These are phyloP conservation scores for Termitomyces sp. DNA, from an alignment of 1,284 basidiomycete genomes.

Conservation along the genomic window DNA sequence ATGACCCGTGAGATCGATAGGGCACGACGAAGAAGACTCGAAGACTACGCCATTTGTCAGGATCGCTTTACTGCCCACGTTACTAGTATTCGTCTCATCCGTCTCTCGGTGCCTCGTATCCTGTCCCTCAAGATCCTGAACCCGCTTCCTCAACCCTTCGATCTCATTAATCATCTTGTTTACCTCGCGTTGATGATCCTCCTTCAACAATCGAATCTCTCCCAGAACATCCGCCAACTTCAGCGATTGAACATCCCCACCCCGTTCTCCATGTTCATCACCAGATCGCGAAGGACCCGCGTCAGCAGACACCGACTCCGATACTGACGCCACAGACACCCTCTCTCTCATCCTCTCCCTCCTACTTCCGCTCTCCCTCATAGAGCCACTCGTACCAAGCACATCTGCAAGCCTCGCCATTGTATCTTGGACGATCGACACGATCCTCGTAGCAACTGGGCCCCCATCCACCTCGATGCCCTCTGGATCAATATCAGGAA, in stretches of 20 bases:
- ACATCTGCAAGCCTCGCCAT: constrained; percentile 1
- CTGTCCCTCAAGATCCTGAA: constrained; percentile 3
- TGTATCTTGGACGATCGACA: constrained; percentile 3
- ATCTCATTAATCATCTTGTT: constrained; percentile 10
- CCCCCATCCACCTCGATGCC: neutral
- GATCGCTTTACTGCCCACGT: neutral
- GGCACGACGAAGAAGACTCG: neutral
- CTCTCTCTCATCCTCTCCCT: neutral
- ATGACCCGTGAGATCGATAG: neutral
- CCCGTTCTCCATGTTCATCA: neutral
- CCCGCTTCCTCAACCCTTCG: constrained; percentile 8
- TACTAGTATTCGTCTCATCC: neutral
- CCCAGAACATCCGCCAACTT: constrained; percentile 1
- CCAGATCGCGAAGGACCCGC: neutral
- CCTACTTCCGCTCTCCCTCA: neutral
- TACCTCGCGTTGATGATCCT: constrained; percentile 4
- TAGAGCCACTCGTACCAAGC: neutral
- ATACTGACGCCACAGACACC: neutral
- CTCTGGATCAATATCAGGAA: neutral
- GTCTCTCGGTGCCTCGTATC: neutral
- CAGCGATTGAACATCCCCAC: neutral
- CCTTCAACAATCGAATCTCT: constrained; percentile 7
- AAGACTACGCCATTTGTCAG: neutral
- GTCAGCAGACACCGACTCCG: neutral
- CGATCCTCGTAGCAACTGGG: constrained; percentile 1